Evolutionary conservation across 257 asterid genomes (phyloP), one percentile per base, ranked within the genome.

Genomic region (Scutellaria minor): DNA sequence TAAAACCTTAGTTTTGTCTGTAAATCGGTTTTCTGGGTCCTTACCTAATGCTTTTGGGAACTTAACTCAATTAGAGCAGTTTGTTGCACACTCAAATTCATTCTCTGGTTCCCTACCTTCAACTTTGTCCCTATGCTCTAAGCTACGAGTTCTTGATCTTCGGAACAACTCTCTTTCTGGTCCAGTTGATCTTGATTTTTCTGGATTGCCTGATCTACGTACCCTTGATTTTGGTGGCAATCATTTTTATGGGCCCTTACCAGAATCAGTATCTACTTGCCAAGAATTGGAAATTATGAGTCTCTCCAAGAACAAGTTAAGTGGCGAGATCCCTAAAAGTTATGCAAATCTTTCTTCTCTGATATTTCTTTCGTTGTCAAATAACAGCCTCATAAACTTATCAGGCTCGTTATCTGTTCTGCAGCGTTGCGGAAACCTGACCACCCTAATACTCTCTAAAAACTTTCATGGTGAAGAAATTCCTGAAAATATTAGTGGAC

Each of bases 401-500:
- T 80, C 88, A 2, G 75, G 75, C 11, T 85, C 96, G 7, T 70
- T 94, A 52, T 79, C 90, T 11, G 86, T 88, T 22, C 79, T 95
- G 83, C 87, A 84, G 83, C 75, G 83, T 5, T 90, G 92, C 83
- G 77, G 67, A 59, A 88, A 83, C 61, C 91, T 95, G 40, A 77
- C 86, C 51, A 85, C 95, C n/a, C 96, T 95, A 55, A 79, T 92
- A 44, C 96, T 95, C 74, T 83, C 90, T 46, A 85, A 73, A 77
- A 95, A 92, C 66, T 95, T 90, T 66, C 91, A 66, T 13, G 98
- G 96, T 15, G 99, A 95, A 78, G 90, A 84, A 70, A 83, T 92
- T n/a, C 94, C 99, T 0, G 75, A 76, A 60, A 80, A 73, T 18
- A 68, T 86, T 70, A 63, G 62, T 35, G 96, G 92, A 47, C 85